Evolutionary conservation across 805 yeast genomes (phyloP).

Genomic region (Zygosaccharomyces kombuchaensis): DNA sequence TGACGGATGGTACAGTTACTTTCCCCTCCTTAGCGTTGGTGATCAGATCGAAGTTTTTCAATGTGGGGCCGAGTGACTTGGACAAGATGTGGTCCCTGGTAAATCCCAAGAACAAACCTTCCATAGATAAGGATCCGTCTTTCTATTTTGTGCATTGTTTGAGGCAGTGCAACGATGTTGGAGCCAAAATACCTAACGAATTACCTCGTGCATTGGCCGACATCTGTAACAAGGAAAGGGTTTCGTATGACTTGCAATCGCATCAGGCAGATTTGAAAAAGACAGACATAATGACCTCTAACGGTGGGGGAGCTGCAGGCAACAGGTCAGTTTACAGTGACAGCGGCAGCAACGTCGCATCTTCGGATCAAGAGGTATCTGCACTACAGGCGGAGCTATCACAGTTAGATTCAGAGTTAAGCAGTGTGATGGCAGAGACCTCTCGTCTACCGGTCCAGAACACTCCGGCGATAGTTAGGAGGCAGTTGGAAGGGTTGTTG

Average conservation of each 20-base stretch:
- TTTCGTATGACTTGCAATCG: conserved; percentile 63
- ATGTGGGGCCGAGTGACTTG: conserved; percentile 79
- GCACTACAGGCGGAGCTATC: conserved; percentile 73
- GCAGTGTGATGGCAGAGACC: conserved; percentile 47
- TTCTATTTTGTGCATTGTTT: conserved; percentile 84
- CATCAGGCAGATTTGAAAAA: conserved; percentile 44
- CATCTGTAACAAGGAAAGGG: conserved; percentile 80
- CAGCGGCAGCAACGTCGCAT: conserved; percentile 43
- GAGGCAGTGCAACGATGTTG: conserved; percentile 78
- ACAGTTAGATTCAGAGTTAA: conserved; percentile 64
- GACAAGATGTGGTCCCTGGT: conserved; percentile 93
- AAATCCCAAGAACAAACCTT: conserved; percentile 80
- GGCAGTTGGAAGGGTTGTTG: conserved; percentile 78
- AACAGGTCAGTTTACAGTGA: conserved; percentile 35
- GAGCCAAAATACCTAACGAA: conserved; percentile 82
- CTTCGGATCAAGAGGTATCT: conserved; percentile 82
- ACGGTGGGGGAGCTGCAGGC: conserved; percentile 15
- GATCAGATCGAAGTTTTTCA: conserved; percentile 61
- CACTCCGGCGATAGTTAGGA: conserved; percentile 35
- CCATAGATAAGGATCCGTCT: conserved; percentile 91
- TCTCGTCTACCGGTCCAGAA: conserved; percentile 18
- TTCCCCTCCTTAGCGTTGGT: conserved; percentile 61
- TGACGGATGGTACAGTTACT: conserved; percentile 79
- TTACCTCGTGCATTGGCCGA: conserved; percentile 92
- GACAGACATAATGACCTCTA: conserved; percentile 13